Evolutionary conservation across 2,329 filamentous ascomycete genomes (phyloP), one percentile per base, ranked within the genome.

Genomic region (Blastomyces parvus): DNA sequence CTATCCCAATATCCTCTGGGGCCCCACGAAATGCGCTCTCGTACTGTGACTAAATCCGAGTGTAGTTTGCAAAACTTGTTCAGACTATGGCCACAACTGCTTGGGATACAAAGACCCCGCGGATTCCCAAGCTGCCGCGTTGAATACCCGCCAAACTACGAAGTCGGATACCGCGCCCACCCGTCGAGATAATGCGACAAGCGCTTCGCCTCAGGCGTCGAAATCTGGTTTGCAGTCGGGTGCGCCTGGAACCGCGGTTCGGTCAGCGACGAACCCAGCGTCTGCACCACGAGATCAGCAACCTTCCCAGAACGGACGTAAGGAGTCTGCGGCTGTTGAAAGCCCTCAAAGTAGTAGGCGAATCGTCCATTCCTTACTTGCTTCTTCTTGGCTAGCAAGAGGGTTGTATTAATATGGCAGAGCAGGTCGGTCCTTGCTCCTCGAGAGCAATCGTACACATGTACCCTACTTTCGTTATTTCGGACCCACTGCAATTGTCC

Each of bases 391-490:
- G n/a, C 17, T 22, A 50, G 40, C 30, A 13, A 22, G 27, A 50
- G 27, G 52, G 36, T 14, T 40, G 62, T 65, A 63, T 65, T 64
- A 68, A 62, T 68, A 22, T 46, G 58, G 33, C 13, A 52, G 33
- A 48, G n/a, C 60, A 76, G 75, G 66, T 64, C 73, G 74, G n/a
- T 76, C 74, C 13, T 75, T 74, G 48, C 55, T 76, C 38, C 73
- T 74, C 65, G 73, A 73, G 53, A 71, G 65, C 36, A 69, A 70
- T 66, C 74, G 74, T 62, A 77, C 75, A 11, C 74, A 78, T 62
- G 89, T 96, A 66, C 91, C 91, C 0, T 96, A 94, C 73, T 96
- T 96, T 70, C 83, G 91, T 65, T 96, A 94, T 75, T 94, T 96
- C 72, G 91, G 91, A 0, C 90, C 90, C 0, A 96, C 91, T 0